Conservation (phyloP, 2,329 filamentous ascomycete genomes). For the Colletotrichum simmondsii region DNA sequence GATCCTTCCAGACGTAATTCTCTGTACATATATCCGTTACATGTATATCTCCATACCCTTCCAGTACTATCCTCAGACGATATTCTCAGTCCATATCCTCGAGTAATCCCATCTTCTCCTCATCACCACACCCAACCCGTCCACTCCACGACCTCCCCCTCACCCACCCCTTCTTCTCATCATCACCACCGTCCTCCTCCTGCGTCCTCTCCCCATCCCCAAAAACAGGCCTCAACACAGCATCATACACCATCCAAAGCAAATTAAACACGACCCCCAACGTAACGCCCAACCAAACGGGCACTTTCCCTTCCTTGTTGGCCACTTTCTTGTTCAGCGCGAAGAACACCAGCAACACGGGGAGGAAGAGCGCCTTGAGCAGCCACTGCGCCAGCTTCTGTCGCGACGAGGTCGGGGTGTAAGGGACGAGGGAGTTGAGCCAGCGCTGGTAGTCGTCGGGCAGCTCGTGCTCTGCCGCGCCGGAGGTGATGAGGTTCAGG, state of each 20-base stretch:
- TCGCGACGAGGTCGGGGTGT: conserved; percentile 72
- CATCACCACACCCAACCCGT: conserved; percentile 28
- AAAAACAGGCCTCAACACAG: conserved; percentile 69
- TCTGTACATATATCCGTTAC: not conserved
- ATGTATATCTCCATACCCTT: too few species aligned
- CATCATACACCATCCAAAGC: conserved; percentile 59
- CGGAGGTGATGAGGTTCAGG: conserved; percentile 80
- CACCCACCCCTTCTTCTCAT: conserved; percentile 14
- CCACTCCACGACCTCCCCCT: conserved; percentile 18
- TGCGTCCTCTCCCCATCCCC: conserved; percentile 84
- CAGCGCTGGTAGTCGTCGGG: conserved; percentile 83
- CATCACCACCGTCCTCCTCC: conserved; percentile 36
- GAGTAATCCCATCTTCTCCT: conserved; percentile 39
- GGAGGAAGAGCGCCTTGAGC: conserved; percentile 50
- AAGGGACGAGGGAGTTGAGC: conserved; percentile 75
- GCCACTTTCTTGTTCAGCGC: conserved; percentile 58
- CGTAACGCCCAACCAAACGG: conserved; percentile 73
- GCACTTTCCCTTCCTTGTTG: conserved; percentile 74
- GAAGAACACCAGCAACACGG: conserved; percentile 38
- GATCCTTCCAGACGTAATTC: too few species aligned
- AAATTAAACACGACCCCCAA: conserved; percentile 60
- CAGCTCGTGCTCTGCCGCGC: conserved; percentile 82
- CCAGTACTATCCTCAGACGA: too few species aligned
- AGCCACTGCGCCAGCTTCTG: conserved; percentile 78
- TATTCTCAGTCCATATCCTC: not conserved